Evolutionary conservation across 225 moss, liverwort and hornwort genomes (phyloP).

Genomic region (Marchantia polymorpha): DNA sequence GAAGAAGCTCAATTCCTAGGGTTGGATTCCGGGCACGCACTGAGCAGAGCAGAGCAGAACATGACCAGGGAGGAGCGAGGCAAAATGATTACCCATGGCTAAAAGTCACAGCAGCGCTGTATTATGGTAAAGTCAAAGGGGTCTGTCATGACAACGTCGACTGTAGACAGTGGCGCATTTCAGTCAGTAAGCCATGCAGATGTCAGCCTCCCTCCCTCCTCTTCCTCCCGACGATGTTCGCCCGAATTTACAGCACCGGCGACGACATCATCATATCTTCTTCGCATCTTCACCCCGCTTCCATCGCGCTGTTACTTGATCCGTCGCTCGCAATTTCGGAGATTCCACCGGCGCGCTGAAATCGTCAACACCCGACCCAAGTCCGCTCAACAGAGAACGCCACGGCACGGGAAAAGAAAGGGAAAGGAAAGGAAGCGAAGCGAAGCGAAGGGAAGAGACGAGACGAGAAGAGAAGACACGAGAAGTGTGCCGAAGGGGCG

Average conservation of each 20-base stretch:
- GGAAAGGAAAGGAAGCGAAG: slow-evolving; percentile 14
- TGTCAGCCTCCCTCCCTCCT: neutral
- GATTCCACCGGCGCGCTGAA: too few species aligned
- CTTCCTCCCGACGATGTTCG: neutral
- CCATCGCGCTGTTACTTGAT: neutral
- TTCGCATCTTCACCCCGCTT: neutral
- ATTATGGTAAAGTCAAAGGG: slow-evolving; percentile 7
- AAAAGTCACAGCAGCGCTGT: slow-evolving; percentile 24
- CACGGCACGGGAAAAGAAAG: neutral
- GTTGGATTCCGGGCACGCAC: slow-evolving; percentile 1
- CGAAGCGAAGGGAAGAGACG: neutral
- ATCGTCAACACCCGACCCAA: too few species aligned
- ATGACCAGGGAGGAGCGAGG: neutral
- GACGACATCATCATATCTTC: too few species aligned
- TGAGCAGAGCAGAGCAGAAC: neutral
- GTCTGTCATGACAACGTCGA: slow-evolving; percentile 30
- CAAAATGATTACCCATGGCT: slow-evolving; percentile 37
- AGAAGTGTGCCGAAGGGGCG: neutral
- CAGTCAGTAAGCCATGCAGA: neutral
- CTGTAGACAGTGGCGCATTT: slow-evolving; percentile 3
- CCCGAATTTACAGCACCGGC: neutral
- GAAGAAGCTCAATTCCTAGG: neutral
- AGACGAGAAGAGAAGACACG: too few species aligned
- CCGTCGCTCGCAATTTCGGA: too few species aligned
- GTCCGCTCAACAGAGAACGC: neutral